These are phyloP conservation scores for Melanomma pulvis-pyrius DNA, from an alignment of 495 filamentous ascomycete species.

Conservation along the genomic window DNA sequence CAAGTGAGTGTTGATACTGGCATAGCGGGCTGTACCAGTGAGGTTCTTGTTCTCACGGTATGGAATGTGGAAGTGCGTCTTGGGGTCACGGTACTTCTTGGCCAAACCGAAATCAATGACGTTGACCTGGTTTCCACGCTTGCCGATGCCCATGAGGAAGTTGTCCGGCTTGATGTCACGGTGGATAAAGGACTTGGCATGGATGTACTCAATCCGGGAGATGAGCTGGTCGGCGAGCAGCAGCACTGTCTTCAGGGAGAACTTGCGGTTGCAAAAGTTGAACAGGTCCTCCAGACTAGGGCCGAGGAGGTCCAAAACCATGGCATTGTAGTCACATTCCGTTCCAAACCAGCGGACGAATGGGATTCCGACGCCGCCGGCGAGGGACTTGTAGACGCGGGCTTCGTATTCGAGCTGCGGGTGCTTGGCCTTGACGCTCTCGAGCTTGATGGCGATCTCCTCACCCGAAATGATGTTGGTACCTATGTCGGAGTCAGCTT, in stretches of 20 bases:
- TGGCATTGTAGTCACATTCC: conserved; percentile 99
- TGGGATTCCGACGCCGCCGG: conserved; percentile 96
- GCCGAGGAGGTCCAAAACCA: conserved; percentile 98
- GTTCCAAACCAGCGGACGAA: conserved; percentile 99
- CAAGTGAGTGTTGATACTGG: conserved; percentile 98
- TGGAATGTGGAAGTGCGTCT: conserved; percentile 99
- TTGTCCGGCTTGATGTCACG: conserved; percentile 99
- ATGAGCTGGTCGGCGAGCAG: conserved; percentile 98
- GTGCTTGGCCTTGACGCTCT: conserved; percentile 99
- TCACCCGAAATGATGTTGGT: conserved; percentile 99
- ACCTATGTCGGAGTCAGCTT: conserved; percentile 51
- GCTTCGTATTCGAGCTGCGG: conserved; percentile 99
- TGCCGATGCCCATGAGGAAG: conserved; percentile 99
- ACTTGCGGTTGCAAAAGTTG: conserved; percentile 99
- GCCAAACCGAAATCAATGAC: conserved; percentile 99
- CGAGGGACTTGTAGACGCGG: conserved; percentile 98
- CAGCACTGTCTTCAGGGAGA: conserved; percentile 98
- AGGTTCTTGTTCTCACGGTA: conserved; percentile 99
- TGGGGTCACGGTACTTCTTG: conserved; percentile 99
- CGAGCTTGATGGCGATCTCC: conserved; percentile 99
- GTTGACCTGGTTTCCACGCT: conserved; percentile 99
- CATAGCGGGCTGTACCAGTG: conserved; percentile 98
- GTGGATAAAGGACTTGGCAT: conserved; percentile 99
- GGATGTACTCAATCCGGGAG: conserved; percentile 99
- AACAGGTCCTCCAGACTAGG: conserved; percentile 99